phyloP scores from a whole-genome alignment of 495 filamentous ascomycete genomes.

The Trichoderma virens region DNA sequence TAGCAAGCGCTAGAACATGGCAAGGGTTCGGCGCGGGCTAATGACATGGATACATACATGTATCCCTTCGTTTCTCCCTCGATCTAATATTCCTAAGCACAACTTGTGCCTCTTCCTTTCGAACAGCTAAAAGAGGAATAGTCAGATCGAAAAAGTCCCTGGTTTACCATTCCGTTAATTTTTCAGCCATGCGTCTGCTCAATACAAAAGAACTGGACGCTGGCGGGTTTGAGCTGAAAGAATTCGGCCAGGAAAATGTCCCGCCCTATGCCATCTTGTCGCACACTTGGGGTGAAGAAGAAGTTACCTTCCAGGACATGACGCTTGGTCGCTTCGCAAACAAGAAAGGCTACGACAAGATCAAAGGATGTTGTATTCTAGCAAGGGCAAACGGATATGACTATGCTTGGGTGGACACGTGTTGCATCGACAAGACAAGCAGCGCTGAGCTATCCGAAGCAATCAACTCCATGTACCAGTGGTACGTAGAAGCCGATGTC shows the following conservation, averaged over 20 bases:
- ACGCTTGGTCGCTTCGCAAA: not conserved
- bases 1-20: too few species aligned
- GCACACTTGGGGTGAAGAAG: slow-evolving; percentile 18
- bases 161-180: too few species aligned
- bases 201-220: not conserved
- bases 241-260: not conserved
- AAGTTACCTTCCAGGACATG: slow-evolving; percentile 18
- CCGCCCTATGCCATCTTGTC: slow-evolving; percentile 17
- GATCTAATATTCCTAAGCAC: too few species aligned
- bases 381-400: slow-evolving; percentile 13
- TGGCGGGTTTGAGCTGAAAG: not conserved
- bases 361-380: slow-evolving; percentile 17
- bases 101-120: too few species aligned
- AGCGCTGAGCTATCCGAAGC: slow-evolving; percentile 37
- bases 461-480: slow-evolving; percentile 36
- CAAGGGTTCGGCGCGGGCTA: too few species aligned
- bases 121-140: too few species aligned
- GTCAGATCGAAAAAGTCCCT: too few species aligned
- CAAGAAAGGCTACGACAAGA: slow-evolving; percentile 21
- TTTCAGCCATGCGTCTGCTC: not conserved
- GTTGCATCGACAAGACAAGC: slow-evolving; percentile 38
- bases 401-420: slow-evolving; percentile 35
- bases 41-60: too few species aligned
- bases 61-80: too few species aligned
- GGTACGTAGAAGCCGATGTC: slow-evolving; percentile 26